Evolutionary conservation across 495 filamentous ascomycete genomes (phyloP).

Genomic region (Neurospora pannonica): DNA sequence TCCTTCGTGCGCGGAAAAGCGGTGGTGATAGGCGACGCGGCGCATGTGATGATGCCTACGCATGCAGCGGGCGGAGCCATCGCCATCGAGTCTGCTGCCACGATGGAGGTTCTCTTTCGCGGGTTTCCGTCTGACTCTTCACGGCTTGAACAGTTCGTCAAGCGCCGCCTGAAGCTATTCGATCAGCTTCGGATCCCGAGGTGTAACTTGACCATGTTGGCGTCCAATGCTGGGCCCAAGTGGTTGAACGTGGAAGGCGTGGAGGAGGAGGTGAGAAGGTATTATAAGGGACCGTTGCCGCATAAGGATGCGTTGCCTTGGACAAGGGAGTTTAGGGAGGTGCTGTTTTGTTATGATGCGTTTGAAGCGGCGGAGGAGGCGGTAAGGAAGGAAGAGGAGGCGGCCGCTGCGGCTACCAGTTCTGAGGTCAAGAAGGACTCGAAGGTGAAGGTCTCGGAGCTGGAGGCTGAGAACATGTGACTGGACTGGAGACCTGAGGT

Average conservation of each 20-base stretch:
- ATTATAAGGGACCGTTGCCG: conserved; percentile 20
- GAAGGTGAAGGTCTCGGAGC: not conserved
- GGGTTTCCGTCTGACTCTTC: not conserved
- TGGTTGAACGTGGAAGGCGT: conserved; percentile 16
- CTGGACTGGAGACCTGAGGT: not conserved
- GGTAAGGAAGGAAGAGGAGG: not conserved
- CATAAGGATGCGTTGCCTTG: conserved; percentile 11
- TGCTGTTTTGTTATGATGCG: conserved; percentile 21
- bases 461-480: not conserved
- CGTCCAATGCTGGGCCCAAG: conserved; percentile 17
- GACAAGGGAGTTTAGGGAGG: conserved; percentile 12
- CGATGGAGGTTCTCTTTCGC: conserved; percentile 18
- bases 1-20: conserved; percentile 17
- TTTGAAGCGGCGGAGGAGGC: conserved; percentile 9
- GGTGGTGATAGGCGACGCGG: conserved; percentile 20
- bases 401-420: not conserved
- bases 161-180: conserved; percentile 13
- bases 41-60: conserved; percentile 24
- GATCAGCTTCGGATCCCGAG: conserved; percentile 19
- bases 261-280: conserved; percentile 20
- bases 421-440: not conserved
- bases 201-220: conserved; percentile 25
- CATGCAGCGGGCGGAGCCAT: conserved; percentile 19
- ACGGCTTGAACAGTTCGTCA: not conserved
- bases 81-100: conserved; percentile 18